A percentile compares a stretch with the other conserved stretches of the same genome.
phyloP scores from a whole-genome alignment of 768 basidiomycete genomes.

The Boletus sp. region DNA sequence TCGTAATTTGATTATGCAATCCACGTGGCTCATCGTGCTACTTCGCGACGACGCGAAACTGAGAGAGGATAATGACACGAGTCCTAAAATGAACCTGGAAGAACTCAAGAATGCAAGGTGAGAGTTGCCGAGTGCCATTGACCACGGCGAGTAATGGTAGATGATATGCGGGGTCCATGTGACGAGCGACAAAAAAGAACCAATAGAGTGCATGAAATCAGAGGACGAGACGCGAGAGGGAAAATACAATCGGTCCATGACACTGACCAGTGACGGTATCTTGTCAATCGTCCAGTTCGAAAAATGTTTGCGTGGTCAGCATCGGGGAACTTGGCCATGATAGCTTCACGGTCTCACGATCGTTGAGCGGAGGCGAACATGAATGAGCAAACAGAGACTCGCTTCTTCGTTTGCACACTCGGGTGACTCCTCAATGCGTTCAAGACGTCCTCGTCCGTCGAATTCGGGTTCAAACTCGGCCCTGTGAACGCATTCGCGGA shows the following conservation, averaged over 20 bases:
- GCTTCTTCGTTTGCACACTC: slow-evolving; percentile 94
- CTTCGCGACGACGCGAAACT: too few relatives aligned
- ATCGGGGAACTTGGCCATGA: slow-evolving; percentile 87
- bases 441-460: slow-evolving; percentile 83
- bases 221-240: background rate
- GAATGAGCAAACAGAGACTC: slow-evolving; percentile 33
- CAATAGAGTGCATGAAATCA: background rate
- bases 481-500: slow-evolving; percentile 79
- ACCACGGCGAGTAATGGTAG: too few relatives aligned
- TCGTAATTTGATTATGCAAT: too few relatives aligned
- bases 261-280: slow-evolving; percentile 74
- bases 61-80: too few relatives aligned
- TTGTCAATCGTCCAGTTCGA: slow-evolving; percentile 92
- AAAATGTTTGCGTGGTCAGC: slow-evolving; percentile 83
- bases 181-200: slow-evolving; percentile 6
- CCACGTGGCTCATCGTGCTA: too few relatives aligned
- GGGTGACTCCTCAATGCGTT: slow-evolving; percentile 77
- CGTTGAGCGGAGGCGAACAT: background rate
- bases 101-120: too few relatives aligned
- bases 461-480: slow-evolving; percentile 74
- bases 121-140: too few relatives aligned
- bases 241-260: background rate
- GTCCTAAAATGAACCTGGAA: too few relatives aligned
- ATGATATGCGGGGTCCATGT: too few relatives aligned
- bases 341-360: slow-evolving; percentile 80